Conservation (phyloP, 495 filamentous ascomycete genomes). For the Hypoxylon fragiforme region DNA sequence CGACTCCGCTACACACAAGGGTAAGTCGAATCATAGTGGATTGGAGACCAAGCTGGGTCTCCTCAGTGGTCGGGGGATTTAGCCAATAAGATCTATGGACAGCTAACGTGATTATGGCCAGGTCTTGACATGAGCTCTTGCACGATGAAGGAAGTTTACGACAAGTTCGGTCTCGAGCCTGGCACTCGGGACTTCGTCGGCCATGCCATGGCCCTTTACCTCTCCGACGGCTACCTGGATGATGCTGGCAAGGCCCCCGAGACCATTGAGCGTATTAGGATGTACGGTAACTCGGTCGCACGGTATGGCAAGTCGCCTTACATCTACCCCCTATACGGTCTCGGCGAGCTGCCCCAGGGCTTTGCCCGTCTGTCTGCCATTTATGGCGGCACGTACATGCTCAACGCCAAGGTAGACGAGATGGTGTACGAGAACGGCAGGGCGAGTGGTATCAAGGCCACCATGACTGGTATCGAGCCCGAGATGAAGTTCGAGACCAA, state of each 20-base stretch:
- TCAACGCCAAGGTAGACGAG: constrained; percentile 93
- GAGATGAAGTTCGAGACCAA: constrained; percentile 95
- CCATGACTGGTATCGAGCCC: constrained; percentile 82
- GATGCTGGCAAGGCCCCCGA: constrained; percentile 74
- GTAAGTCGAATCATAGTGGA: constrained; percentile 51
- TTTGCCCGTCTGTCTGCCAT: constrained; percentile 97
- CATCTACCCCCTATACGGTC: constrained; percentile 97
- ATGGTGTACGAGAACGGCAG: constrained; percentile 78
- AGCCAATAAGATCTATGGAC: too few relatives aligned
- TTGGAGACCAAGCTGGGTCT: not conserved
- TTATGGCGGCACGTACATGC: constrained; percentile 98
- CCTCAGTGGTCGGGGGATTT: too few relatives aligned
- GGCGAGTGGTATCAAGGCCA: constrained; percentile 92
- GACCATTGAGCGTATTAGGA: constrained; percentile 85
- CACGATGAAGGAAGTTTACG: constrained; percentile 96
- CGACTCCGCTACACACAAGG: constrained; percentile 84
- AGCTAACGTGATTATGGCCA: constrained; percentile 40
- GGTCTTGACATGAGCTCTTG: constrained; percentile 76
- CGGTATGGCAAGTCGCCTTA: constrained; percentile 98
- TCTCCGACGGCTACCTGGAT: constrained; percentile 83
- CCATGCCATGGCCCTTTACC: constrained; percentile 96
- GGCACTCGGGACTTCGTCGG: constrained; percentile 94
- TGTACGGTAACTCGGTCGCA: constrained; percentile 98
- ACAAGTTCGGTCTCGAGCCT: constrained; percentile 94
- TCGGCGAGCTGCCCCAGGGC: constrained; percentile 96